Evolutionary conservation across 768 basidiomycete genomes (phyloP).

Genomic region (Trametes elegans): DNA sequence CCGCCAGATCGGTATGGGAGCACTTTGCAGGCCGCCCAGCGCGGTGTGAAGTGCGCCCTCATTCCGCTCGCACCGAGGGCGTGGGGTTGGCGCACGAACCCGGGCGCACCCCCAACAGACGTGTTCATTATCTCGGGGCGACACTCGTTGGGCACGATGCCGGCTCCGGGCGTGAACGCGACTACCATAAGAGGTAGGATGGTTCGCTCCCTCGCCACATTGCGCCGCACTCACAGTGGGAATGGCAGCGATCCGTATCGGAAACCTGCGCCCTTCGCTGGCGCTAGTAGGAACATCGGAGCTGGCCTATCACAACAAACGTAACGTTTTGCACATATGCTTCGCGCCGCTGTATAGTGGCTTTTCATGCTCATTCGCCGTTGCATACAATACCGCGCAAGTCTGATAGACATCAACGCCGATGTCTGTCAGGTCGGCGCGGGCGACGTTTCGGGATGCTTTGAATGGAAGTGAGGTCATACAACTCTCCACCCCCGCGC

Average conservation of each 20-base stretch:
- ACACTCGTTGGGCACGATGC: neutral
- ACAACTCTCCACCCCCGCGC: neutral
- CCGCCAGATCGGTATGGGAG: constrained; percentile 18
- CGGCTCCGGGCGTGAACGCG: constrained; percentile 10
- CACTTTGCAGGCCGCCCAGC: neutral
- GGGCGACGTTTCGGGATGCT: neutral
- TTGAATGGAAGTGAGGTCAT: constrained; percentile 17
- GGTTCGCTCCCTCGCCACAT: neutral
- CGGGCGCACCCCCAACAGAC: neutral
- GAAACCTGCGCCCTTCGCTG: neutral
- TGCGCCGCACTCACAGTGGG: constrained; percentile 18
- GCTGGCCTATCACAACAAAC: neutral
- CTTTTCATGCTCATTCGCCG: too few relatives aligned
- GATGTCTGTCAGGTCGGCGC: constrained; percentile 8
- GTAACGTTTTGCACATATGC: too few relatives aligned
- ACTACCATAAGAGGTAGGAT: constrained; percentile 9
- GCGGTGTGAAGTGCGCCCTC: constrained; percentile 13
- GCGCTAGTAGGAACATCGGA: neutral
- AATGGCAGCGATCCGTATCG: constrained; percentile 1
- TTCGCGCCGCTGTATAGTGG: too few relatives aligned
- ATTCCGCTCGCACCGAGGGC: constrained; percentile 7
- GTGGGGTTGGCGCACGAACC: neutral
- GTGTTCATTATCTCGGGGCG: constrained; percentile 1
- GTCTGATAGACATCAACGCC: neutral
- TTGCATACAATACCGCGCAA: neutral